Percentiles rank a stretch among this genome's conserved stretches.
phyloP scores from a whole-genome alignment of 768 basidiomycete genomes.

The Mycena haematopus region DNA sequence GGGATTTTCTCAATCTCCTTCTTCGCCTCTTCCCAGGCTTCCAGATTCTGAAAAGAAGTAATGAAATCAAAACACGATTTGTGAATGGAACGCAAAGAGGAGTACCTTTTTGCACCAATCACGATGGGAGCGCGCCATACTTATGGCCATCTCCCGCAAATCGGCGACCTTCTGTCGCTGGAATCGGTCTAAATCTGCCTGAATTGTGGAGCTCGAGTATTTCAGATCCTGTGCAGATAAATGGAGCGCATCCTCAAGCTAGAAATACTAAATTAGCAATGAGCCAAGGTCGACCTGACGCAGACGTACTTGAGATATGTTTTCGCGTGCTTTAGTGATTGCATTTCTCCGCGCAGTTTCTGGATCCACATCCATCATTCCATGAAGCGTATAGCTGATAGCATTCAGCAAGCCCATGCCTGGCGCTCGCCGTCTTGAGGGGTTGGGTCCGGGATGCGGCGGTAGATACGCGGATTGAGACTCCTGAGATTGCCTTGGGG shows the following conservation, averaged over 20 bases:
- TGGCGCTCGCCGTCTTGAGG: slow-evolving; percentile 63
- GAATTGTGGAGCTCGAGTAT: slow-evolving; percentile 95
- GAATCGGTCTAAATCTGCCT: slow-evolving; percentile 97
- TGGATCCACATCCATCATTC: slow-evolving; percentile 99
- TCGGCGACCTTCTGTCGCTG: slow-evolving; percentile 99
- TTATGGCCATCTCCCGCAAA: slow-evolving; percentile 90
- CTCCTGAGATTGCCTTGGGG: slow-evolving; percentile 41
- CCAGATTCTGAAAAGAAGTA: slow-evolving; percentile 73
- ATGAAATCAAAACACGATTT: slow-evolving; percentile 23
- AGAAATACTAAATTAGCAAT: slow-evolving; percentile 25
- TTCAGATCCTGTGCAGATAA: slow-evolving; percentile 92
- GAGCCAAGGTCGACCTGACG: slow-evolving; percentile 2
- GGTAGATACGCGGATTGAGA: slow-evolving; percentile 62
- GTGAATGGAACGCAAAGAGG: slow-evolving; percentile 8
- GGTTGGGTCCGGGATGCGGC: slow-evolving; percentile 82
- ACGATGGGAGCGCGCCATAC: slow-evolving; percentile 86
- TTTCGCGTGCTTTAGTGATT: slow-evolving; percentile 93
- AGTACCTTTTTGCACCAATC: slow-evolving; percentile 97
- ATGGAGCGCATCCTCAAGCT: slow-evolving; percentile 97
- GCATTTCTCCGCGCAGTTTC: slow-evolving; percentile 92
- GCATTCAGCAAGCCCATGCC: slow-evolving; percentile 91
- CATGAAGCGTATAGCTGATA: slow-evolving; percentile 91
- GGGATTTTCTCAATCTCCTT: slow-evolving; percentile 90
- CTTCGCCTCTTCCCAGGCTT: slow-evolving; percentile 97
- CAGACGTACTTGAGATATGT: slow-evolving; percentile 84